Evolutionary conservation across 1,139 yeast species (phyloP).

Genomic region (Hansenula sp.): DNA sequence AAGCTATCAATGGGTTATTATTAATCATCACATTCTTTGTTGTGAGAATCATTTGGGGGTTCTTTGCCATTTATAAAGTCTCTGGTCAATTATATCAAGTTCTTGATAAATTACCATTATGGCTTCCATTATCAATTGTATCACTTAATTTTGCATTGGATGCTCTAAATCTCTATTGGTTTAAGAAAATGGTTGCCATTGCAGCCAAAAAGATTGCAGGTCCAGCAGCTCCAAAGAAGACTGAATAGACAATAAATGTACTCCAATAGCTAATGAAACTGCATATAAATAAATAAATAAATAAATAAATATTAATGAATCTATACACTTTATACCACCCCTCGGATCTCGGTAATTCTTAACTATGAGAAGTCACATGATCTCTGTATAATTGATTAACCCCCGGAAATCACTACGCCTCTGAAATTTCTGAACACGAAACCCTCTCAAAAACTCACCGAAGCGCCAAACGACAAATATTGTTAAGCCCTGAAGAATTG

Average conservation of each 20-base stretch:
- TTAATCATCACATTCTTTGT: constrained; percentile 68
- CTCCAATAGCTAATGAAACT: background rate
- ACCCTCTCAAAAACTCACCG: no score
- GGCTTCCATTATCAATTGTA: constrained; percentile 44
- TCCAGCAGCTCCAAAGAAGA: constrained; percentile 10
- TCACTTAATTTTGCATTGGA: constrained; percentile 61
- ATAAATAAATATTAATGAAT: no score
- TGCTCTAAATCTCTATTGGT: constrained; percentile 57
- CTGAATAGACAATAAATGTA: constrained; percentile 1
- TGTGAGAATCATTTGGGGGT: constrained; percentile 86
- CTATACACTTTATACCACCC: no score
- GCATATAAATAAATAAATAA: no score
- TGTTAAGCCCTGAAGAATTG: no score
- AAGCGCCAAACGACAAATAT: no score
- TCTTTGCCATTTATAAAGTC: constrained; percentile 51
- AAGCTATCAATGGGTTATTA: constrained; percentile 67
- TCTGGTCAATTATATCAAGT: constrained; percentile 30
- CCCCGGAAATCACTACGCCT: no score
- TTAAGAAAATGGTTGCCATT: constrained; percentile 76
- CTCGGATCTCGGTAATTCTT: background rate
- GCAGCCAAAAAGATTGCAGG: constrained; percentile 49
- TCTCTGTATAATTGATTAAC: no score
- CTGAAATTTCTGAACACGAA: no score
- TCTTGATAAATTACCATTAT: constrained; percentile 36
- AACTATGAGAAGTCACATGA: no score